Conservation (phyloP, 176 grass and related monocot genomes). For the Carex myosuroides region DNA sequence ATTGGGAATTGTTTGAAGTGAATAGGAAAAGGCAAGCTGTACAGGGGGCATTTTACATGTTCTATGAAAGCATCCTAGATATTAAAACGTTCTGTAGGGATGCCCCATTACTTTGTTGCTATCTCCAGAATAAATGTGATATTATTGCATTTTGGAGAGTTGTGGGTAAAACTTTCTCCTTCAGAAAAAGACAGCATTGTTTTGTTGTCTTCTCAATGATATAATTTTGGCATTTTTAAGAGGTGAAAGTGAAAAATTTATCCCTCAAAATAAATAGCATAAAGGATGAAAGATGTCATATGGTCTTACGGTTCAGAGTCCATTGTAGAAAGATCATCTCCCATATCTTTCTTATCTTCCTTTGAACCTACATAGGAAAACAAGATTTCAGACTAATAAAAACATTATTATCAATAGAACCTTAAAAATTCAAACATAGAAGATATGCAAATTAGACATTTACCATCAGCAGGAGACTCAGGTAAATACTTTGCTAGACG, state of each 20-base stretch:
- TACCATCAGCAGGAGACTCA: constrained; percentile 84
- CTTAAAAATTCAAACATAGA: background rate
- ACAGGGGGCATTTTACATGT: background rate
- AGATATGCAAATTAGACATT: constrained; percentile 28
- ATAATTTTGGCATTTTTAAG: background rate
- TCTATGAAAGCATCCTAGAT: background rate
- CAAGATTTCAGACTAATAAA: constrained; percentile 17
- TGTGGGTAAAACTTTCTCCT: background rate
- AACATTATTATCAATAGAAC: constrained; percentile 12
- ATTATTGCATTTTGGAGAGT: background rate
- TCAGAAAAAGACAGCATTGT: background rate
- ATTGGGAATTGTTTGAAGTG: background rate
- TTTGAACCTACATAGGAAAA: constrained; percentile 57
- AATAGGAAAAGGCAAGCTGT: background rate
- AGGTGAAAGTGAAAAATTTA: background rate
- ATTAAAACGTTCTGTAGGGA: background rate
- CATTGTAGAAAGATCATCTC: constrained; percentile 53
- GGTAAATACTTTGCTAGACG: constrained; percentile 97
- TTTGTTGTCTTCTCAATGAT: background rate
- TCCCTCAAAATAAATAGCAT: background rate
- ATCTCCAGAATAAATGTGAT: background rate
- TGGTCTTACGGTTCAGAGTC: constrained; percentile 75
- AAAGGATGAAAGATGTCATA: constrained; percentile 13
- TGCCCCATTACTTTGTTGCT: background rate
- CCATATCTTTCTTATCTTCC: constrained; percentile 78